Evolutionary conservation across 805 yeast genomes (phyloP).

Genomic region (Kazachstania bromeliacearum): DNA sequence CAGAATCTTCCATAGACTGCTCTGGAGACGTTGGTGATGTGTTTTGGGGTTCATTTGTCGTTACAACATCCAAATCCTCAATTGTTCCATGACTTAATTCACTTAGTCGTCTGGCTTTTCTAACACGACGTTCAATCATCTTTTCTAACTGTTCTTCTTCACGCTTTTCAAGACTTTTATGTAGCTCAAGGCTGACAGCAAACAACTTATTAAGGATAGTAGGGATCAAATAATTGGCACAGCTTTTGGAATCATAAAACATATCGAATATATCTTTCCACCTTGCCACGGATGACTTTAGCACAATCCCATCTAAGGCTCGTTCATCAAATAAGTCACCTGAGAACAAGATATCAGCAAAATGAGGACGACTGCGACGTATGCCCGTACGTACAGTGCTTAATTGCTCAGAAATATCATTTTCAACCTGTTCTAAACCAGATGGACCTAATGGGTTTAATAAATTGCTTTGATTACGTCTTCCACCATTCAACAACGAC

Average conservation of each 20-base stretch:
- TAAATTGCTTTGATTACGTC: conserved; percentile 24
- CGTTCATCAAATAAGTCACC: conserved; percentile 28
- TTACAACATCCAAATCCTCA: neutral
- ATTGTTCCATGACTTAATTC: conserved; percentile 2
- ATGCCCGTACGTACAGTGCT: conserved; percentile 18
- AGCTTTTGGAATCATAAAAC: conserved; percentile 38
- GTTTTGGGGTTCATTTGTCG: conserved; percentile 10
- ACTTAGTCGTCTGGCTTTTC: conserved; percentile 8
- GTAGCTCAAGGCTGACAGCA: conserved; percentile 38
- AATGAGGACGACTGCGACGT: conserved; percentile 20
- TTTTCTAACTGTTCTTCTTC: conserved; percentile 22
- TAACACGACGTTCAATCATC: conserved; percentile 18
- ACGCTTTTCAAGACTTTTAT: conserved; percentile 21
- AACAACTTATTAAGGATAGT: conserved; percentile 39
- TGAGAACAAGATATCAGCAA: conserved; percentile 24
- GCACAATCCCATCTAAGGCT: conserved; percentile 23
- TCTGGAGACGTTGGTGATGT: neutral
- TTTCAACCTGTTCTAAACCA: conserved; percentile 28
- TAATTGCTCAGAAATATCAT: conserved; percentile 22
- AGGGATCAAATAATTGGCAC: conserved; percentile 32
- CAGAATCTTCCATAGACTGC: conserved; percentile 5
- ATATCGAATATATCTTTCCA: conserved; percentile 54
- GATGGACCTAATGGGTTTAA: conserved; percentile 28
- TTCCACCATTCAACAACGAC: conserved; percentile 20
- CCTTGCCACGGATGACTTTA: conserved; percentile 48